Conservation (phyloP, 306 rosid species). For the Citrullus amarus region DNA sequence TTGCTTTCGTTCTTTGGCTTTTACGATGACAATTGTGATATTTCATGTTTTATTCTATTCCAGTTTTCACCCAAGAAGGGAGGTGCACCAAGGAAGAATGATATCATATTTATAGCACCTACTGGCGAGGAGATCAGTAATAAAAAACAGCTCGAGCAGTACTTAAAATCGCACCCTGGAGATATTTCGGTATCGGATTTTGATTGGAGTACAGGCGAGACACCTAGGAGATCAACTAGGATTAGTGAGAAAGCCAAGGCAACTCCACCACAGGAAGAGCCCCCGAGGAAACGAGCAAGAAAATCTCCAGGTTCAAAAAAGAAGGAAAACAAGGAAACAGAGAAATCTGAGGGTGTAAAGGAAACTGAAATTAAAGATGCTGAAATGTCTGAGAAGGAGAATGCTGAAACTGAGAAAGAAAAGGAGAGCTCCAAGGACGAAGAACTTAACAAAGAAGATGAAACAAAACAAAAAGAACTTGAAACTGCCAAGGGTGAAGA, state of each 20-base stretch:
- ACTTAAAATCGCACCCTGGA: constrained; percentile 67
- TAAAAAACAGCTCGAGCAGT: constrained; percentile 68
- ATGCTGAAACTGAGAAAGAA: constrained; percentile 8
- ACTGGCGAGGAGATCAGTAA: constrained; percentile 70
- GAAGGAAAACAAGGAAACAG: constrained; percentile 19
- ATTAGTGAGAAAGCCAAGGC: constrained; percentile 70
- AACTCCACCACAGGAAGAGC: constrained; percentile 52
- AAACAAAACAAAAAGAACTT: constrained; percentile 10
- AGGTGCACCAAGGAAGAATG: constrained; percentile 70
- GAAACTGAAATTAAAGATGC: constrained; percentile 20
- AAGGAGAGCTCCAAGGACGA: constrained; percentile 14
- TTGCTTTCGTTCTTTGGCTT: neutral
- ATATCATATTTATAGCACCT: constrained; percentile 60
- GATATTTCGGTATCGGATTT: constrained; percentile 60
- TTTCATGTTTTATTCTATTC: neutral
- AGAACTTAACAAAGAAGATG: constrained; percentile 23
- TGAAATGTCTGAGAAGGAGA: neutral
- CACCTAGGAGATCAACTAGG: constrained; percentile 86
- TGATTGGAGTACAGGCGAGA: constrained; percentile 80
- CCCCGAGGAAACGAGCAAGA: constrained; percentile 57
- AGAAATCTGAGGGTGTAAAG: constrained; percentile 23
- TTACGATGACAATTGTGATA: neutral
- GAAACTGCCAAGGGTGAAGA: constrained; percentile 9
- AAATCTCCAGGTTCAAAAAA: constrained; percentile 53
- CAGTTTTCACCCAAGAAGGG: constrained; percentile 72